Evolutionary conservation across 2,329 filamentous ascomycete species (phyloP), one percentile per base, ranked within the genome.

Genomic region (Colletotrichum nymphaeae): DNA sequence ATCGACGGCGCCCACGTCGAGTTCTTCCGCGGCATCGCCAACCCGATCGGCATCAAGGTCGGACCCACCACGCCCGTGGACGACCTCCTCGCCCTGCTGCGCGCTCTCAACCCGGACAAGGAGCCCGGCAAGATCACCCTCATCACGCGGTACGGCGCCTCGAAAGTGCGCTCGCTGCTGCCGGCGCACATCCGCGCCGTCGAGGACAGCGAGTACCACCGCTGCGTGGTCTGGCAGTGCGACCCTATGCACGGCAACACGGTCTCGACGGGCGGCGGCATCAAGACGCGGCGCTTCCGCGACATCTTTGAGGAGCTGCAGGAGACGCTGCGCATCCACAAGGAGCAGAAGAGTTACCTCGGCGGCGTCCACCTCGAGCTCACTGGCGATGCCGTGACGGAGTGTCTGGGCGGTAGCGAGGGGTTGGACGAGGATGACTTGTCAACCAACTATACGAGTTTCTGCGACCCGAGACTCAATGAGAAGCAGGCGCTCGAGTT

Each of bases 401-500:
- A 99, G 85, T 99, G 97, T 79, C 90, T 97, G 0, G 95, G 97
- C 69, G 97, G 97, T 24, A 96, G 94, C 75, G 94, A 95, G 80
- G 94, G 93, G 0, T 85, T 98, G 72, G 94, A 90, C 46, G 97
- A 98, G 82, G 94, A 97, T 75, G 96, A 98, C 79, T 82, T 99
- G 78, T 93, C 93, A 2, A 90, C 95, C 76, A 95, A 98, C 79
- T 99, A 99, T 84, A 97, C 95, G 5, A 97, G 93, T 49, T 98
- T 96, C 86, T 99, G 97, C 82, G 97, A 99, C 82, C 97, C 97
- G 5, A 86, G 97, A 28, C 85, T 99, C 77, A 99, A 99, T 80
- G 97, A 98, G 88, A 98, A 98, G 86, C 97, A 99, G 86, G 95
- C 97, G 1, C 88, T 99, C 16, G 97, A 99, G 86, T 84, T 98